These are phyloP conservation scores for Eucalyptus microcorys DNA, from an alignment of 345 rosid genomes.

Conservation along the genomic window DNA sequence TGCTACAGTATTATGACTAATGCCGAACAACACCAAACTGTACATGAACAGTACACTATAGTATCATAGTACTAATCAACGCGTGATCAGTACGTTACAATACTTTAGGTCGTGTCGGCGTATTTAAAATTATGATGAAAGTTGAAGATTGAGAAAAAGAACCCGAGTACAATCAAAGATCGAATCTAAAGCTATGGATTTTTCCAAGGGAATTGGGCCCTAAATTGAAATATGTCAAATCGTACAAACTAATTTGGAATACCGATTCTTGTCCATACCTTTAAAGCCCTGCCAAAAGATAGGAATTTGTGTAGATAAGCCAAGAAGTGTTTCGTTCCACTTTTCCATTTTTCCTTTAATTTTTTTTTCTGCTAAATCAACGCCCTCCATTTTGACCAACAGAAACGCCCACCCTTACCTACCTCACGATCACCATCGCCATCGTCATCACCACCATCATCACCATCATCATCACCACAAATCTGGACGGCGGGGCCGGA, in stretches of 20 bases:
- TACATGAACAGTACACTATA: too few species aligned
- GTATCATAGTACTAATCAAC: too few species aligned
- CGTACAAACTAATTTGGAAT: not conserved
- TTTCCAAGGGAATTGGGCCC: not conserved
- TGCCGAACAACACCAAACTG: rapidly evolving
- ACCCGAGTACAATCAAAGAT: not conserved
- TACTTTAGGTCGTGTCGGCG: not conserved
- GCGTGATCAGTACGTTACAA: rapidly evolving
- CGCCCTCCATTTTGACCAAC: not conserved
- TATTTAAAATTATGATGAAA: not conserved
- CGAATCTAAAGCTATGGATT: not conserved
- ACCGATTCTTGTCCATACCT: not conserved
- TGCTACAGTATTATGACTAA: too few species aligned
- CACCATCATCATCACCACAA: not conserved
- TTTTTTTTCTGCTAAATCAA: not conserved
- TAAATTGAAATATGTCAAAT: not conserved
- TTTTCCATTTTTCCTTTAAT: not conserved
- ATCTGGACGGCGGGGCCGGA: not conserved
- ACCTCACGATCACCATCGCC: rapidly evolving
- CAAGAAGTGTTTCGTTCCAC: not conserved
- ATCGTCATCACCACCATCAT: not conserved
- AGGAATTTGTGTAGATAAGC: too few species aligned
- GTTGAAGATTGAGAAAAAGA: not conserved
- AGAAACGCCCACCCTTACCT: not conserved
- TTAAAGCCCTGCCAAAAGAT: not conserved